phyloP scores from a whole-genome alignment of 2,329 filamentous ascomycete species.

The Didymella sp. region DNA sequence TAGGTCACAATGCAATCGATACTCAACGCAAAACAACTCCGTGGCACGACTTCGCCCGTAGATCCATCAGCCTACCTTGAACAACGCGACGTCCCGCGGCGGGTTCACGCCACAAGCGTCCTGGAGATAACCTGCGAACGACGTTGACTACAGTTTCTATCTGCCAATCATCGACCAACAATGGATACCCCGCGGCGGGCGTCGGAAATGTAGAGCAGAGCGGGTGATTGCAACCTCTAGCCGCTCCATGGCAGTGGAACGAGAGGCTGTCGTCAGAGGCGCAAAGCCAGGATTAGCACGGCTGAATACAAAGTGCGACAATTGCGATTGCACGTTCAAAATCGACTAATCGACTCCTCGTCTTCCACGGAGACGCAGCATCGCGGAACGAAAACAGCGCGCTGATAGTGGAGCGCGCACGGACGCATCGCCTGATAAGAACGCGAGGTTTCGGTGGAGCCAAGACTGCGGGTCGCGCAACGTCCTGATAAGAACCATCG shows the following conservation, averaged over 20 bases:
- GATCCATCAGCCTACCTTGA: conserved; percentile 4
- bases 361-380: conserved; percentile 13
- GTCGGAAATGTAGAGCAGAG: conserved; percentile 26
- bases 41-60: conserved; percentile 22
- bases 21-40: conserved; percentile 21
- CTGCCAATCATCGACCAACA: conserved; percentile 2
- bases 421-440: conserved; percentile 33
- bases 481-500: conserved; percentile 22
- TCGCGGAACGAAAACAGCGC: neutral
- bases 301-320: conserved; percentile 18
- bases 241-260: neutral
- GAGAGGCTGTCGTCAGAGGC: conserved; percentile 19
- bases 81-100: conserved; percentile 11
- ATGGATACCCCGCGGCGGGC: conserved; percentile 23
- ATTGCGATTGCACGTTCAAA: conserved; percentile 14
- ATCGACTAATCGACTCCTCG: neutral
- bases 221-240: neutral
- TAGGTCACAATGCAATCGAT: conserved; percentile 8
- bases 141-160: conserved; percentile 1
- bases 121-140: conserved; percentile 4
- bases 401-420: conserved; percentile 12
- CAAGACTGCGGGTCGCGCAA: conserved; percentile 20
- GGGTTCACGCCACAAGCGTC: conserved; percentile 1
- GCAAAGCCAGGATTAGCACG: neutral
- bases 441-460: conserved; percentile 19